Evolutionary conservation across 2,329 filamentous ascomycete genomes (phyloP), one percentile per base, ranked within the genome.

Genomic region (Aspergillus eucalypticola): DNA sequence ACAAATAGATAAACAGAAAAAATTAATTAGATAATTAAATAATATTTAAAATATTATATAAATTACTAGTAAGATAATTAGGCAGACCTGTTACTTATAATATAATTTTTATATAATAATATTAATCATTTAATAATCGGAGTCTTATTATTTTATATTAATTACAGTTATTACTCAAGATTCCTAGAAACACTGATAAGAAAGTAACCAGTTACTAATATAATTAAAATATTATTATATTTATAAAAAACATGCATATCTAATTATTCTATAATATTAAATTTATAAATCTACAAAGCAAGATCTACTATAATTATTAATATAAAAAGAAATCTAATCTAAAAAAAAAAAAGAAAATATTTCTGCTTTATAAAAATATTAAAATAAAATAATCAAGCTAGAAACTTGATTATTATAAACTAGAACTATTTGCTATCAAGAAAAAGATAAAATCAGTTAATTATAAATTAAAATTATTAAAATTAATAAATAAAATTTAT

Each of bases 241-340:
- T 39, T 38, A 38, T 0, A 25, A 1, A 0, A 25, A 2, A 25
- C 8, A 25, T 25, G 1, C 0, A 25, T 8, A 1, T 7, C 2
- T 6, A 25, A 6, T 8, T 25, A 8, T 25, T 0, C 7, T 25
- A 2, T 0, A 1, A 25, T 8, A 25, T 25, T 25, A 2, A 25
- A 25, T 25, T 25, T 1, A 25, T 25, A 2, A 25, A 25, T 25
- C 2, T 25, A 25, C 8, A 25, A 8, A 25, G 2, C 6, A 25
- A 25, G 7, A 25, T 25, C 2, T 25, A 25, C 0, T 25, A 8
- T 8, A 25, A 23, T 23, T 6, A 23, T 5, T 6, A 1, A 23
- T 1, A 23, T 0, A 1, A 5, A 23, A 23, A 23, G 23, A 6
- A 23, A 23, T 1, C 5, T 23, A 6, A 23, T 6, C 6, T 23